These are phyloP conservation scores for Nitzschia inconspicua DNA, from an alignment of 108 stramenopile genomes.

Conservation along the genomic window DNA sequence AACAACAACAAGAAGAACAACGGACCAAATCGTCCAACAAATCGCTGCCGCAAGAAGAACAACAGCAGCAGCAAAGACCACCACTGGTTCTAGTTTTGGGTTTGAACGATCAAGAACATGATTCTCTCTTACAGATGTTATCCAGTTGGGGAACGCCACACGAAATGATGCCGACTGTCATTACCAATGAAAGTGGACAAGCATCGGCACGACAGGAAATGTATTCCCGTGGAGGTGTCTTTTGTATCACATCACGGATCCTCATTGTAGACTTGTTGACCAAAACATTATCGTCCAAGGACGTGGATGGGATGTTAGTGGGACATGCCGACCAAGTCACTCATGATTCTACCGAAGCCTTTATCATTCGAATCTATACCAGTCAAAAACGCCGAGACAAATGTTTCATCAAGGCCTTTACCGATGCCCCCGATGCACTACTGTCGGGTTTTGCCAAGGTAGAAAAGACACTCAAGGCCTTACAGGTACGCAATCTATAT, in stretches of 20 bases:
- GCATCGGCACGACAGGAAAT: slow-evolving; percentile 54
- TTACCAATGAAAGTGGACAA: slow-evolving; percentile 80
- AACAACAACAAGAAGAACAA: background rate
- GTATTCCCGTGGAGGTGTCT: slow-evolving; percentile 47
- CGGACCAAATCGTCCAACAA: slow-evolving; percentile 12
- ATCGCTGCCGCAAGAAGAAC: background rate
- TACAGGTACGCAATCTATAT: slow-evolving; percentile 81
- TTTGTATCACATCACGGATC: slow-evolving; percentile 92
- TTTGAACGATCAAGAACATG: slow-evolving; percentile 64
- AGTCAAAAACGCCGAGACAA: slow-evolving; percentile 53
- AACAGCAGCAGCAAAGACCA: no score
- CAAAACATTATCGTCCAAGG: slow-evolving; percentile 49
- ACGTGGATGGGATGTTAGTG: slow-evolving; percentile 90
- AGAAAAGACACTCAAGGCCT: slow-evolving; percentile 80
- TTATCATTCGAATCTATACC: slow-evolving; percentile 91
- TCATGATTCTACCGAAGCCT: slow-evolving; percentile 93
- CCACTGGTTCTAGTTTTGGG: slow-evolving; percentile 77
- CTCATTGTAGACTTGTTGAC: slow-evolving; percentile 94
- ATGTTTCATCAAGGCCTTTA: slow-evolving; percentile 95
- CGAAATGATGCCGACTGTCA: slow-evolving; percentile 56
- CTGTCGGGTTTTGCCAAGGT: slow-evolving; percentile 86
- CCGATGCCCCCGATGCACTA: slow-evolving; percentile 84
- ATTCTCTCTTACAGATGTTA: slow-evolving; percentile 52
- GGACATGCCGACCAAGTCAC: slow-evolving; percentile 89
- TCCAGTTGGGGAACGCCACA: slow-evolving; percentile 73